Conservation (phyloP, 805 yeast species). For the Candida odintsovae region DNA sequence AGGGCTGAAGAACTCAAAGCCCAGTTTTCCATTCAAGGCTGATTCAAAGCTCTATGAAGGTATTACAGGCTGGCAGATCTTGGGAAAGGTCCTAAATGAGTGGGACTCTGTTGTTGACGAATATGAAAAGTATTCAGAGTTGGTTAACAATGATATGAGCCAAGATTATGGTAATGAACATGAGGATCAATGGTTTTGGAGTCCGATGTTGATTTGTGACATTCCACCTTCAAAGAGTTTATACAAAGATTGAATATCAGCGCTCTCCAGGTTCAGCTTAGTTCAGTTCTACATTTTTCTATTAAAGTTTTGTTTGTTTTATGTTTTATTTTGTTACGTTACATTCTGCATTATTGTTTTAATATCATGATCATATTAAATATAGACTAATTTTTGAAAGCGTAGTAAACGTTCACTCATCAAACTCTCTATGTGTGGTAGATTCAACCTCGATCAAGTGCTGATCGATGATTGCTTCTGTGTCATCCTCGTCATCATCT, state of each 20-base stretch:
- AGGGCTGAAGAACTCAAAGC: neutral
- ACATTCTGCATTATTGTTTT: neutral
- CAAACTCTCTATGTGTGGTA: neutral
- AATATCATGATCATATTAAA: neutral
- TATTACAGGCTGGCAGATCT: constrained; percentile 19
- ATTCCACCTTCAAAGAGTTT: constrained; percentile 10
- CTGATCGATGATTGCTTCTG: neutral
- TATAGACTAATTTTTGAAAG: neutral
- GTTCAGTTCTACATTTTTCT: neutral
- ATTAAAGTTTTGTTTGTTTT: neutral
- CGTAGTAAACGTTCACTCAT: neutral
- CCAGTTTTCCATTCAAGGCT: neutral
- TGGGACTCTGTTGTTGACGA: constrained; percentile 45
- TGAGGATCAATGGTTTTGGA: constrained; percentile 6
- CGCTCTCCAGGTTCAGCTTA: neutral
- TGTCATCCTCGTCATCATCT: neutral
- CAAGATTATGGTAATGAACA: constrained; percentile 7
- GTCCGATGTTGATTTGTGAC: constrained; percentile 13
- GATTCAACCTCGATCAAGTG: neutral
- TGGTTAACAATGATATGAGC: neutral
- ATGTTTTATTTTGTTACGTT: neutral
- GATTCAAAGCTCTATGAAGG: neutral
- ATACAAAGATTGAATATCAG: neutral
- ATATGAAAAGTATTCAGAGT: constrained; percentile 30
- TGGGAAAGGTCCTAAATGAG: constrained; percentile 48